Evolutionary conservation across 108 stramenopile genomes (phyloP).

Genomic region (Pseudonitzschia pungens): DNA sequence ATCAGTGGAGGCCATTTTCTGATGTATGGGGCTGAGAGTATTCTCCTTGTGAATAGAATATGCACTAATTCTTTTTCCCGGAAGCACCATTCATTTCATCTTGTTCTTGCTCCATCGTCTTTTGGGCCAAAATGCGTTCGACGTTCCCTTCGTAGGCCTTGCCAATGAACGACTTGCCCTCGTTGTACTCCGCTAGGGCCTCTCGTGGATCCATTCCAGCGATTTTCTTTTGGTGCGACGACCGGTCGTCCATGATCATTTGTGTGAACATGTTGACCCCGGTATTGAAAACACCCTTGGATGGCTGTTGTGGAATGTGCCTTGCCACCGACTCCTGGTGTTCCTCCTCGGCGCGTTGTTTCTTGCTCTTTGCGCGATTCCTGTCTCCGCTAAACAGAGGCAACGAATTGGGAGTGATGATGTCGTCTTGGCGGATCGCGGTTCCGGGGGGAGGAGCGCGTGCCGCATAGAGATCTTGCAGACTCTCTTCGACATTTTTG

Average conservation of each 20-base stretch:
- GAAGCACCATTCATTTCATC: constrained; percentile 41
- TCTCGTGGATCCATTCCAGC: constrained; percentile 83
- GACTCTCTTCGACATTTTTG: constrained; percentile 54
- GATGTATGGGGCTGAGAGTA: too few species aligned
- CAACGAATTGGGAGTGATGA: constrained; percentile 67
- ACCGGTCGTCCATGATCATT: constrained; percentile 53
- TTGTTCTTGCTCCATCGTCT: constrained; percentile 82
- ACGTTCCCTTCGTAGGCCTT: constrained; percentile 61
- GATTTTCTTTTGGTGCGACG: constrained; percentile 65
- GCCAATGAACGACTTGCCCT: constrained; percentile 65
- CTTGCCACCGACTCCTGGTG: constrained; percentile 59
- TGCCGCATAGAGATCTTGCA: constrained; percentile 64
- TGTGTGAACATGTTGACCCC: constrained; percentile 54
- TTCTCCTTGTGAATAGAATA: too few species aligned
- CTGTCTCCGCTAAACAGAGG: constrained; percentile 68
- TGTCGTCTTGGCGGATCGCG: constrained; percentile 53
- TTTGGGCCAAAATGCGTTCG: constrained; percentile 71
- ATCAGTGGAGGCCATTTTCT: too few species aligned
- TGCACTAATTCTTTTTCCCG: constrained; percentile 17
- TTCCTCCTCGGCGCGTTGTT: constrained; percentile 49
- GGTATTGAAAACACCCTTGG: constrained; percentile 70
- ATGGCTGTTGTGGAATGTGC: constrained; percentile 68
- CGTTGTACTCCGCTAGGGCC: constrained; percentile 58
- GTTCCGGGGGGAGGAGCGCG: constrained; percentile 73
- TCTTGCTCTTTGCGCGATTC: constrained; percentile 39